phyloP scores from a whole-genome alignment of 140 eudicot species.

The Ambrosia hybrid region DNA sequence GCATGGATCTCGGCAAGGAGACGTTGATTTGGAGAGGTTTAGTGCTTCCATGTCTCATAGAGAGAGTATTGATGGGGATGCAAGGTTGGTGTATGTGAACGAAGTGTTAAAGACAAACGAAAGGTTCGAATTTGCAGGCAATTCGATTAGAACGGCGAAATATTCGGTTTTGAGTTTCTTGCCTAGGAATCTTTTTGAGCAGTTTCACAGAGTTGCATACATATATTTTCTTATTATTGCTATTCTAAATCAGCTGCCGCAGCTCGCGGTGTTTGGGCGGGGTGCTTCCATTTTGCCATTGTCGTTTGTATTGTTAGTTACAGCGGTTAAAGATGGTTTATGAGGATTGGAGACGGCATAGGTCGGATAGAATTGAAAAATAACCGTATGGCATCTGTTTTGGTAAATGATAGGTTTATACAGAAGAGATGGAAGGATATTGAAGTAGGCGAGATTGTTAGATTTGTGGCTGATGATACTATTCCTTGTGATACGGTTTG shows the following conservation, averaged over 20 bases:
- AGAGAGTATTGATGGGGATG: slow-evolving; percentile 27
- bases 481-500: slow-evolving; percentile 92
- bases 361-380: slow-evolving; percentile 73
- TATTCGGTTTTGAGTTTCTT: slow-evolving; percentile 50
- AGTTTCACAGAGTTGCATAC: slow-evolving; percentile 85
- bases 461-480: slow-evolving; percentile 61
- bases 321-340: slow-evolving; percentile 87
- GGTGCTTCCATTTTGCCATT: slow-evolving; percentile 66
- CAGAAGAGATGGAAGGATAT: slow-evolving; percentile 75
- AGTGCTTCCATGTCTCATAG: slow-evolving; percentile 61
- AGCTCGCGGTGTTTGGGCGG: slow-evolving; percentile 82
- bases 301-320: slow-evolving; percentile 69
- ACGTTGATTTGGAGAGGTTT: slow-evolving; percentile 53
- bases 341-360: slow-evolving; percentile 88
- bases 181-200: slow-evolving; percentile 90
- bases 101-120: no score
- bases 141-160: slow-evolving; percentile 74
- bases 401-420: slow-evolving; percentile 52
- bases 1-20: slow-evolving; percentile 53
- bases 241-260: slow-evolving; percentile 86
- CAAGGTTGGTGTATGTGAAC: no score
- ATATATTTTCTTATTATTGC: slow-evolving; percentile 83
- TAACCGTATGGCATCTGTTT: slow-evolving; percentile 57
- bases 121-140: slow-evolving; percentile 76
- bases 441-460: slow-evolving; percentile 78